Percentiles rank a stretch among this genome's conserved stretches.
These are phyloP conservation scores for Boletus pseudo-olivaceus DNA, from an alignment of 768 basidiomycete genomes.

Conservation along the genomic window DNA sequence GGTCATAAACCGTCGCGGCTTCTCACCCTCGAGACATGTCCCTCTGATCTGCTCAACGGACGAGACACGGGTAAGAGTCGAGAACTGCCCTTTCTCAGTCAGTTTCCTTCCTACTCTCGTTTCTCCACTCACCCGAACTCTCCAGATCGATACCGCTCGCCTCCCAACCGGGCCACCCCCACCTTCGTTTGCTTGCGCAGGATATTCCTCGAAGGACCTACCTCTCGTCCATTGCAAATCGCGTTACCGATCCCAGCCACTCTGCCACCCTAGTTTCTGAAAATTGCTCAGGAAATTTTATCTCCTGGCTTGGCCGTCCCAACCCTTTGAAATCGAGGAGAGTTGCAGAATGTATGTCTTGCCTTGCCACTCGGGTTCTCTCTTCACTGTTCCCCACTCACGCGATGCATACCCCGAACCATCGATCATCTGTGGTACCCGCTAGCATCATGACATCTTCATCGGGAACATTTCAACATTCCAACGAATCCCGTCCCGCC, in stretches of 20 bases:
- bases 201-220: neutral
- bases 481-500: conserved; percentile 13
- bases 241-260: neutral
- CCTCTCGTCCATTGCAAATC: neutral
- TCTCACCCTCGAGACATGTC: neutral
- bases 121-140: neutral
- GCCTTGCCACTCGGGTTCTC: too few species aligned
- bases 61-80: neutral
- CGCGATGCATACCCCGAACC: neutral
- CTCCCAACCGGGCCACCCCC: neutral
- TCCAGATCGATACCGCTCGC: neutral
- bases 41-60: neutral
- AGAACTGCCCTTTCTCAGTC: neutral
- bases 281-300: neutral
- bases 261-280: neutral
- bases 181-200: neutral
- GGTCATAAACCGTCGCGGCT: conserved; percentile 3
- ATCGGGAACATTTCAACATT: conserved; percentile 1
- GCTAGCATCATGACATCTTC: conserved; percentile 19
- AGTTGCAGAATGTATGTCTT: conserved; percentile 7
- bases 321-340: neutral
- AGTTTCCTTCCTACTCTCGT: neutral
- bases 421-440: conserved; percentile 8
- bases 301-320: neutral
- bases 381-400: neutral